Conservation (phyloP, 768 basidiomycete species). For the Leccinum disarticulatum region DNA sequence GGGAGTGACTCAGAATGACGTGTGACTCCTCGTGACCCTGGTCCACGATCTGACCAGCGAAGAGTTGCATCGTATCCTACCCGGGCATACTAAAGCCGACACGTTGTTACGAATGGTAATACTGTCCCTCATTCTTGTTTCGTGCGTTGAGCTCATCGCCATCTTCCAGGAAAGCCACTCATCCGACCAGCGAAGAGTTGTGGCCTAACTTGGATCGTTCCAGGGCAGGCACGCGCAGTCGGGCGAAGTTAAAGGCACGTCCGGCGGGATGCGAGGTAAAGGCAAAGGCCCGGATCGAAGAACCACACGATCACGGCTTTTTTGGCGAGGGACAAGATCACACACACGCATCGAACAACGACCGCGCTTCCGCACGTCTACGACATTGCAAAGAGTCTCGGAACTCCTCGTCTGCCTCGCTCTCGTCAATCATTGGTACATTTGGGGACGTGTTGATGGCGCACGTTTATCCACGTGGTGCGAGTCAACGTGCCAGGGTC, state of each 20-base stretch:
- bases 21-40: no score
- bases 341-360: not conserved
- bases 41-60: no score
- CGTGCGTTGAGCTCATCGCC: no score
- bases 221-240: slow-evolving; percentile 34
- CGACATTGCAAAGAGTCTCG: not conserved
- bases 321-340: not conserved
- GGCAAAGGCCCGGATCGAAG: slow-evolving; percentile 4
- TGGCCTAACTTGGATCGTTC: slow-evolving; percentile 1
- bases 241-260: not conserved
- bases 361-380: not conserved
- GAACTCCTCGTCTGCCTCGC: slow-evolving; percentile 17
- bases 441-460: slow-evolving; percentile 17
- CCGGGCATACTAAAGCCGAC: no score
- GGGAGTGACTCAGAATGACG: not conserved
- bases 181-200: not conserved
- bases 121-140: no score
- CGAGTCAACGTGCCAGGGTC: not conserved
- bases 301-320: not conserved
- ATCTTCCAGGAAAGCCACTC: slow-evolving; percentile 42
- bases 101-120: no score
- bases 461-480: slow-evolving; percentile 4
- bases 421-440: slow-evolving; percentile 22
- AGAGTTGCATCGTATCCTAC: no score
- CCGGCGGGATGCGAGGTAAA: slow-evolving; percentile 2